These are phyloP conservation scores for Galium porrigens DNA, from an alignment of 305 asterid species.

Conservation along the genomic window DNA sequence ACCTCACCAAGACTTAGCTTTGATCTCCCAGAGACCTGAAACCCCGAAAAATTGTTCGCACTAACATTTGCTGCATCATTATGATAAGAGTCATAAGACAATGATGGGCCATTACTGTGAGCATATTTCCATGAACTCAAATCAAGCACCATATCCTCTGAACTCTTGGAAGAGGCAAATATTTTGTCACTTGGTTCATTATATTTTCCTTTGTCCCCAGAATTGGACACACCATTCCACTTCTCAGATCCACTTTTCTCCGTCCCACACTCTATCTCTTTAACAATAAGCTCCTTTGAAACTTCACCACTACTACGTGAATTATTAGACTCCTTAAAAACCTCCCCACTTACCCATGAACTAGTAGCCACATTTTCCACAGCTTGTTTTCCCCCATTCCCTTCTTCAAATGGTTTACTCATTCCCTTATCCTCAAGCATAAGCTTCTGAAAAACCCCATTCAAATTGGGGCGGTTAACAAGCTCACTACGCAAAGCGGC, in stretches of 20 bases:
- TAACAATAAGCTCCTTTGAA: slow-evolving; percentile 70
- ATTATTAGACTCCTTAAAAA: slow-evolving; percentile 22
- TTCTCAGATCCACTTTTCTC: slow-evolving; percentile 46
- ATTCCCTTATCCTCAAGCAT: slow-evolving; percentile 43
- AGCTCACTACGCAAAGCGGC: slow-evolving; percentile 72
- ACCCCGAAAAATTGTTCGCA: slow-evolving; percentile 37
- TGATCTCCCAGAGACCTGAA: slow-evolving; percentile 39
- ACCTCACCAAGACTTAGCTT: slow-evolving; percentile 29
- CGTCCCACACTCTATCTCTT: slow-evolving; percentile 68
- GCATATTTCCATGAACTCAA: slow-evolving; percentile 36
- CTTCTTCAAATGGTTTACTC: slow-evolving; percentile 31
- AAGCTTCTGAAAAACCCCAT: slow-evolving; percentile 48
- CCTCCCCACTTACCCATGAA: slow-evolving; percentile 27
- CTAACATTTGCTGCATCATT: slow-evolving; percentile 28
- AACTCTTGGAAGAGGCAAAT: slow-evolving; percentile 39
- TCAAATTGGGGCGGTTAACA: slow-evolving; percentile 50
- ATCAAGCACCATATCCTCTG: slow-evolving; percentile 54
- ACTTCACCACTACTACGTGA: slow-evolving; percentile 29
- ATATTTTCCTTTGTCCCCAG: slow-evolving; percentile 31
- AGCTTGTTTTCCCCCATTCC: slow-evolving; percentile 28
- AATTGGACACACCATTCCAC: slow-evolving; percentile 33
- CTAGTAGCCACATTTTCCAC: slow-evolving; percentile 26
- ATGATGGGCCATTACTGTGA: slow-evolving; percentile 30
- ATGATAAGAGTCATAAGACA: slow-evolving; percentile 31
- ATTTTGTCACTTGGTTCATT: slow-evolving; percentile 42